Base-by-base conservation (phyloP, 1,139 yeast genomes). In the Eremothecium sinecaudum region DNA sequence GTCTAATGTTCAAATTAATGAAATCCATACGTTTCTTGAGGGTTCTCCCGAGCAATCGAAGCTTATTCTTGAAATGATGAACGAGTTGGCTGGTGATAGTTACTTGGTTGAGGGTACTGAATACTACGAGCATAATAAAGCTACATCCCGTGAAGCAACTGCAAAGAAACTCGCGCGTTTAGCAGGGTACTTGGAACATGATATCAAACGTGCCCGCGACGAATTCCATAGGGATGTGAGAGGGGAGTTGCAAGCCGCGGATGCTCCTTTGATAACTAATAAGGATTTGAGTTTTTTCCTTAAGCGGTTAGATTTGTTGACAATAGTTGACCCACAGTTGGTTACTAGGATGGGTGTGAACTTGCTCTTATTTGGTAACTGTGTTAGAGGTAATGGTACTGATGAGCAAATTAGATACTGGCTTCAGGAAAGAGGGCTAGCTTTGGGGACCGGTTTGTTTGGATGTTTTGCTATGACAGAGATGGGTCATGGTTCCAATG, bases 381-480 rank as follows among this genome's bases (percentile, higher is more conserved):
- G 86, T 44, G 61, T 80, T 40, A 73, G 71, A 46, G 87, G 90
- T 35, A 75, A 78, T 42, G 92, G 90, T 44, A 76, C 90, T 5
- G 62, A 65, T 33, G 68, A 62, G 36, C 78, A 72, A 54, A 58
- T 69, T 34, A 56, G 60, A 20, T 84, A 73, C 62, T 86, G 95
- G 95, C 67, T 83, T 35, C 59, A 64, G 40, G 74, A 75, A 49
- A 69, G 78, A 50, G 94, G 92, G 42, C 82, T 93, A 9, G 62
- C 68, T 14, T 61, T 63, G 42, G 61, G 80, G 39, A 75, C 70
- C 49, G 77, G 73, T 37, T 71, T 86, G 42, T 83, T 81, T 52
- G 95, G 95, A 11, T 84, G 95, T 62, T 86, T 86, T 58, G 84
- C 83, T 36, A 84, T 86, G 95, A 86, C 95, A 15, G 96, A 86